Evolutionary conservation across 1,139 yeast genomes (phyloP).

Genomic region (Schwanniomyces etchellsii): DNA sequence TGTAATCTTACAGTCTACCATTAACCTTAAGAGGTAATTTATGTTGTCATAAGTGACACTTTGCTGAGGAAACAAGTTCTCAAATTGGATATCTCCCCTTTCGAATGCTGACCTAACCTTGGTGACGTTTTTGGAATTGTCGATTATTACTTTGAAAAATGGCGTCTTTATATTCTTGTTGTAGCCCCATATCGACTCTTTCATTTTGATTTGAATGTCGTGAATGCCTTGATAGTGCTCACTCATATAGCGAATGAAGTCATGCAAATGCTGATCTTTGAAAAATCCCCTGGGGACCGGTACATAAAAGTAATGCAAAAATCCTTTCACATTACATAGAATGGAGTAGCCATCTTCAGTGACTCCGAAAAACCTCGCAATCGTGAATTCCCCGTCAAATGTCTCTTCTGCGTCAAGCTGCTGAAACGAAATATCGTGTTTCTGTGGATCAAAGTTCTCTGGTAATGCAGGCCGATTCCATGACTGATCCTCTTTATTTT

Average conservation of each 20-base stretch:
- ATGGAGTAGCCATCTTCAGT: conserved; percentile 85
- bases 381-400: conserved; percentile 47
- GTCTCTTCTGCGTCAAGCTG: conserved; percentile 95
- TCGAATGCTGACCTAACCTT: conserved; percentile 77
- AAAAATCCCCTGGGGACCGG: conserved; percentile 84
- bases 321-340: conserved; percentile 84
- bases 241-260: conserved; percentile 45
- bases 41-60: conserved; percentile 83
- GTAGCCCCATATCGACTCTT: conserved; percentile 93
- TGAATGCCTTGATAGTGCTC: conserved; percentile 52
- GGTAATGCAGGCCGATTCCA: conserved; percentile 63
- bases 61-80: conserved; percentile 52
- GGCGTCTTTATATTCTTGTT: conserved; percentile 74
- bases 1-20: conserved; percentile 87
- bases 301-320: conserved; percentile 83
- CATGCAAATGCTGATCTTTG: conserved; percentile 44
- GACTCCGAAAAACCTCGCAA: conserved; percentile 87
- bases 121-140: conserved; percentile 60
- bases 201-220: conserved; percentile 57
- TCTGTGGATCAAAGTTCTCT: conserved; percentile 39
- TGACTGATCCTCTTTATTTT: conserved; percentile 40
- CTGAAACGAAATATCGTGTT: conserved; percentile 66
- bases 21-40: conserved; percentile 75
- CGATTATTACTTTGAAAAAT: conserved; percentile 67
- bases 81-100: conserved; percentile 69